Percentiles rank a stretch among this genome's conserved stretches.
Evolutionary conservation across 345 rosid genomes (phyloP).

Genomic region (Erodium maritimum): DNA sequence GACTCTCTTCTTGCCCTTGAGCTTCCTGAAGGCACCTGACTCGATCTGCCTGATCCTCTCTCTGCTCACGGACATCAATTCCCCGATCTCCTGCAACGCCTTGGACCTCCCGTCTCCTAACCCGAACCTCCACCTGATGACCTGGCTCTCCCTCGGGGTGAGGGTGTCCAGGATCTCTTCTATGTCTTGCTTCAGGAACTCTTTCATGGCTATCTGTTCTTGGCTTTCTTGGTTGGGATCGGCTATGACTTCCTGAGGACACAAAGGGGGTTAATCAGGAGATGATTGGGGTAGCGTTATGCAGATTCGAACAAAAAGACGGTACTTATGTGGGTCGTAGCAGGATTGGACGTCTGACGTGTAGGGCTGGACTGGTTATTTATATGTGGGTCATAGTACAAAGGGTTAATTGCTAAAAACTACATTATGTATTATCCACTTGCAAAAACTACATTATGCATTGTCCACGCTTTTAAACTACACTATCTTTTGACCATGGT

Average conservation of each 20-base stretch:
- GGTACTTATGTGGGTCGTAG: too few relatives aligned
- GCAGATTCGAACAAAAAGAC: too few relatives aligned
- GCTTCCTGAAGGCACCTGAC: conserved; percentile 63
- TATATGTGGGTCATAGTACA: too few relatives aligned
- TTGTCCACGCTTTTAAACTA: too few relatives aligned
- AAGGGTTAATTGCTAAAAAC: too few relatives aligned
- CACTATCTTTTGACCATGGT: too few relatives aligned
- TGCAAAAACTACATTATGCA: too few relatives aligned
- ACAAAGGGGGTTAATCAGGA: background rate
- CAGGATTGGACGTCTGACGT: too few relatives aligned
- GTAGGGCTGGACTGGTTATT: too few relatives aligned
- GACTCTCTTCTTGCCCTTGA: conserved; percentile 69
- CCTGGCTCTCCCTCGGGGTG: conserved; percentile 62
- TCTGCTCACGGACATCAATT: conserved; percentile 70
- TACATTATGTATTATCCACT: too few relatives aligned
- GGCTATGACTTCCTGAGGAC: conserved; percentile 63
- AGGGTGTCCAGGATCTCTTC: conserved; percentile 68
- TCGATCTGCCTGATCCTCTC: conserved; percentile 91
- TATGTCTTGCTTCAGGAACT: conserved; percentile 75
- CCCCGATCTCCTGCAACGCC: conserved; percentile 92
- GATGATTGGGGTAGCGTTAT: too few relatives aligned
- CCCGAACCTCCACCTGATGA: conserved; percentile 80
- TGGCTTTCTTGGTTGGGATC: conserved; percentile 69
- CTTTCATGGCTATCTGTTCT: conserved; percentile 55
- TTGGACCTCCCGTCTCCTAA: conserved; percentile 83